Conservation (phyloP, 148 eudicot genomes). For the Silene conica region DNA sequence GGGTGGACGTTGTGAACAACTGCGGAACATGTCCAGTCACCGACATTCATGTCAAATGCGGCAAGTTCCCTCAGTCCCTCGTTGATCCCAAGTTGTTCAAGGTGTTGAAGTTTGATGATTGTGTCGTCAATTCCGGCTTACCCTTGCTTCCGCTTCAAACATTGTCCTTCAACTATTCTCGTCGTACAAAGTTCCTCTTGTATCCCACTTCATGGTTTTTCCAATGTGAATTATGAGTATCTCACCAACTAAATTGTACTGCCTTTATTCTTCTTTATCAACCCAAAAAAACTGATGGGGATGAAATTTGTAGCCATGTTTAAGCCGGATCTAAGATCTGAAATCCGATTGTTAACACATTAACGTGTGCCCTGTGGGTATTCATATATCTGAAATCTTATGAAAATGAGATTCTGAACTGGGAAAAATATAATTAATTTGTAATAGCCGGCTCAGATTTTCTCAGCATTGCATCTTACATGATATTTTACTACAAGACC, state of each 20-base stretch:
- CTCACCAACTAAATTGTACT: not conserved
- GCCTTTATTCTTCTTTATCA: not conserved
- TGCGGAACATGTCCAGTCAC: conserved; percentile 27
- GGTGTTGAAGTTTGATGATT: conserved; percentile 26
- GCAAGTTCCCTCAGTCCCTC: conserved; percentile 16
- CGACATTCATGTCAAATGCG: conserved; percentile 26
- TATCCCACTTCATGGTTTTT: conserved; percentile 20
- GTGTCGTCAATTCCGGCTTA: conserved; percentile 20
- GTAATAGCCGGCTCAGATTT: too few species aligned
- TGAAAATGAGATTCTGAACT: too few species aligned
- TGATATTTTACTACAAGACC: too few species aligned
- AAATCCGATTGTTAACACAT: too few species aligned
- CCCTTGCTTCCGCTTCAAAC: conserved; percentile 24
- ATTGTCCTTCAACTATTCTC: conserved; percentile 21
- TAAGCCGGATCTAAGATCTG: not conserved
- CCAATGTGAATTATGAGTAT: conserved; percentile 21
- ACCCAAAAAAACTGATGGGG: not conserved
- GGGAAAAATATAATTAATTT: too few species aligned
- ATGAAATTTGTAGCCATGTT: not conserved
- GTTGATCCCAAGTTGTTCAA: conserved; percentile 18
- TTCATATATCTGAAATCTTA: too few species aligned
- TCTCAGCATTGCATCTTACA: too few species aligned
- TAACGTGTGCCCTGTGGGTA: too few species aligned
- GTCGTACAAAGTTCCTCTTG: conserved; percentile 7
- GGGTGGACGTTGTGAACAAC: conserved; percentile 23